A percentile compares a stretch with the other conserved stretches of the same genome.
Conservation (phyloP, 176 grass and related monocot species). For the Aegilops tauschii region DNA sequence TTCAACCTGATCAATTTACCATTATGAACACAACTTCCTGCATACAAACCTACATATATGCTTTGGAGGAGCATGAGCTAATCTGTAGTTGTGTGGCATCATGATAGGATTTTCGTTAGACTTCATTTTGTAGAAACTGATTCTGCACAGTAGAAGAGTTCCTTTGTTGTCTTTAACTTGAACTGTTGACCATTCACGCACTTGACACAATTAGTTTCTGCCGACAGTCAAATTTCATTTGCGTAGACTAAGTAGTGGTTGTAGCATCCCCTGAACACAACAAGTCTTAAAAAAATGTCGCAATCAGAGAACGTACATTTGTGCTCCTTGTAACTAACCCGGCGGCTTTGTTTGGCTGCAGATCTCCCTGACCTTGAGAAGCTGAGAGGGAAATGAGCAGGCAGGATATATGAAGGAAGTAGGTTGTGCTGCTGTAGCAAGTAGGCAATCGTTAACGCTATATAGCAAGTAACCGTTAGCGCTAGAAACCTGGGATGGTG, state of each 20-base stretch:
- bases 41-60: neutral
- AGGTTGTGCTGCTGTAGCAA: constrained; percentile 19
- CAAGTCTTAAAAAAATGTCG: neutral
- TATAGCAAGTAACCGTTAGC: neutral
- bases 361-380: constrained; percentile 99
- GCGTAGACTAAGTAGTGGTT: neutral
- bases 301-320: neutral
- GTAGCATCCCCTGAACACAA: neutral
- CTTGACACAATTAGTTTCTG: neutral
- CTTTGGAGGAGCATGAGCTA: neutral
- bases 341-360: constrained; percentile 33
- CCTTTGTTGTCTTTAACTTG: neutral
- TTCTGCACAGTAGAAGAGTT: neutral
- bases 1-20: neutral
- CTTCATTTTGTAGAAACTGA: too few species aligned
- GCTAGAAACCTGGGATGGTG: neutral
- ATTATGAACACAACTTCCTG: neutral
- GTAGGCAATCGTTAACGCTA: neutral
- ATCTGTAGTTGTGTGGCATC: neutral
- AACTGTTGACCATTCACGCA: neutral
- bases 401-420: constrained; percentile 3
- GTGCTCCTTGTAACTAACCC: neutral
- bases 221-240: neutral
- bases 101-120: neutral
- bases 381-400: constrained; percentile 67